Conservation (phyloP, 352 stramenopile species). For the Phytophthora citrophthora region DNA sequence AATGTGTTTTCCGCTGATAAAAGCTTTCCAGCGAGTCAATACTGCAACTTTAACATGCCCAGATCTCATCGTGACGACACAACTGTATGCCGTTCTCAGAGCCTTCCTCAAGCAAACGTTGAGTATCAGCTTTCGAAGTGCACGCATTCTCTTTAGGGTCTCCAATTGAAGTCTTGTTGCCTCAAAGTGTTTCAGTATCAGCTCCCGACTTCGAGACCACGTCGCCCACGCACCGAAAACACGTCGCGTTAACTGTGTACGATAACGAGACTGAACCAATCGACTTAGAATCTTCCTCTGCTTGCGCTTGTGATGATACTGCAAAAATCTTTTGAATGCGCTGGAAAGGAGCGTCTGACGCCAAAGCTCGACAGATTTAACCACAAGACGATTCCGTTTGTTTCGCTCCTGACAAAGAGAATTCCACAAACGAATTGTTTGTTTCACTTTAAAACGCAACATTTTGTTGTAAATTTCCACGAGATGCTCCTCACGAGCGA, state of each 20-base stretch:
- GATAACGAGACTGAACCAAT: not conserved
- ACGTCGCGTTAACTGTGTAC: not conserved
- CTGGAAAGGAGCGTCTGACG: conserved; percentile 22
- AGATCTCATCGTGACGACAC: conserved; percentile 9
- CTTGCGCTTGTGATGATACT: conserved; percentile 12
- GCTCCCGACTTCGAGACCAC: conserved; percentile 2
- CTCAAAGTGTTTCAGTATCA: conserved; percentile 1
- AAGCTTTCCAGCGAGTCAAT: conserved; percentile 25
- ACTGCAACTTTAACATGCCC: conserved; percentile 4
- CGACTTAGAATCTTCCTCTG: not conserved
- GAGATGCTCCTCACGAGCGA: not conserved
- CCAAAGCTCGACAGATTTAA: conserved; percentile 23
- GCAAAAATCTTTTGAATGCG: conserved; percentile 18
- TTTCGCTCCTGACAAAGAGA: not conserved
- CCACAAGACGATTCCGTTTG: conserved; percentile 13
- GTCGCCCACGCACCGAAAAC: conserved; percentile 14
- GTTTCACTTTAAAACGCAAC: conserved; percentile 18
- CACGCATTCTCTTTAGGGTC: conserved; percentile 1
- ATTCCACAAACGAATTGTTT: conserved; percentile 23
- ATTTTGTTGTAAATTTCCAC: conserved; percentile 5
- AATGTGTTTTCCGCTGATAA: conserved; percentile 9
- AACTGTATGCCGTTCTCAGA: conserved; percentile 3
- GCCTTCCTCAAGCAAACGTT: conserved; percentile 9
- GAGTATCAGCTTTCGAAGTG: conserved; percentile 5
- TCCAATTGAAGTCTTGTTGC: not conserved